Conservation (phyloP, 208 protist species). For the Trypanosoma grayi region DNA sequence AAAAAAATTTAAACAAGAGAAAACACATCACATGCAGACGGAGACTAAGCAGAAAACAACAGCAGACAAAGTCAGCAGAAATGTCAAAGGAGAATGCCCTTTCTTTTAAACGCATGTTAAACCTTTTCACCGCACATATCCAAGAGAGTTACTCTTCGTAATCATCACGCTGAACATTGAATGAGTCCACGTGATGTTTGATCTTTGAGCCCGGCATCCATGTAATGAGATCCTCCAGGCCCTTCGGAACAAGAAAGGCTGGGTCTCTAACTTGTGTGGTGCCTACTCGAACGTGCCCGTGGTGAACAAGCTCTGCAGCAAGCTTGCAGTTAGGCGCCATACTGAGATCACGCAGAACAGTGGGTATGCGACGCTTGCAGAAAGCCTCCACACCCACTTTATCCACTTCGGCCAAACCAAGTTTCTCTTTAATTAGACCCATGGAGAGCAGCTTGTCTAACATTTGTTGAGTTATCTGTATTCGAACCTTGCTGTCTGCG, state of each 20-base stretch:
- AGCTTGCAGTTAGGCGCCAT: constrained; percentile 89
- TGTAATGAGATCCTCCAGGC: constrained; percentile 82
- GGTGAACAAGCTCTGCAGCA: constrained; percentile 78
- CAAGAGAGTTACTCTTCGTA: constrained; percentile 49
- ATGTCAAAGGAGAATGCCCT: neutral
- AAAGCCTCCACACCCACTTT: constrained; percentile 90
- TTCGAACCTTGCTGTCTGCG: constrained; percentile 81
- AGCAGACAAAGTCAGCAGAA: neutral
- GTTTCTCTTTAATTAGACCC: constrained; percentile 85
- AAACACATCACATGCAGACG: neutral
- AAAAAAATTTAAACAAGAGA: neutral
- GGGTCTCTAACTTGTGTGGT: constrained; percentile 87
- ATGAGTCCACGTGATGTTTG: constrained; percentile 82
- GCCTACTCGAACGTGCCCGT: constrained; percentile 89
- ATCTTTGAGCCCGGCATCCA: constrained; percentile 92
- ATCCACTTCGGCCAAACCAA: constrained; percentile 83
- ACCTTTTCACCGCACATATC: constrained; percentile 4
- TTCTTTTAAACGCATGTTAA: neutral
- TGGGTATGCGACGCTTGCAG: constrained; percentile 85
- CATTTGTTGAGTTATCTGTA: constrained; percentile 90
- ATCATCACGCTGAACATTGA: constrained; percentile 86
- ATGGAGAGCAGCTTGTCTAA: constrained; percentile 90
- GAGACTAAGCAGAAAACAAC: neutral
- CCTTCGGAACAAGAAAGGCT: constrained; percentile 83
- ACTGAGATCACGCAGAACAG: constrained; percentile 82